Evolutionary conservation across 305 asterid genomes (phyloP).

Genomic region (Ilex paraguariensis): DNA sequence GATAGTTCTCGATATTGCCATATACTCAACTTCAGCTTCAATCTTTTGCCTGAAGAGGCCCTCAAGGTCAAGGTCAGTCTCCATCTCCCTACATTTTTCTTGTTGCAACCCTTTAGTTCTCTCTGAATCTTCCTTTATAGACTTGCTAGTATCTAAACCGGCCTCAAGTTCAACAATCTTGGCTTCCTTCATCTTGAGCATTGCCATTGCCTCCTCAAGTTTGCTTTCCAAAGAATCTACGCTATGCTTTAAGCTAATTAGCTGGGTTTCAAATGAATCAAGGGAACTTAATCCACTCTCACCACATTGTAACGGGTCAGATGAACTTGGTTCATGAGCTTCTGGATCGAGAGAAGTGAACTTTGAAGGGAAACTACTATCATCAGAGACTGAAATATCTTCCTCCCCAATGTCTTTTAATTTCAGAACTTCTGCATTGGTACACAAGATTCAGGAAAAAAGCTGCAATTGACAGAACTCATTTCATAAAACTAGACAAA

Average conservation of each 20-base stretch:
- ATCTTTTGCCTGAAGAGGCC: conserved; percentile 48
- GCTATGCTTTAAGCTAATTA: conserved; percentile 17
- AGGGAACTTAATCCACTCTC: conserved; percentile 19
- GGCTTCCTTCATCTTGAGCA: conserved; percentile 21
- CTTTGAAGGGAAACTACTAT: conserved; percentile 19
- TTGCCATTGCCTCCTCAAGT: conserved; percentile 22
- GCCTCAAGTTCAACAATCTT: conserved; percentile 23
- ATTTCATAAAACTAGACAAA: neutral
- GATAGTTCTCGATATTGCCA: conserved; percentile 41
- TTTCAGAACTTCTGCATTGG: conserved; percentile 55
- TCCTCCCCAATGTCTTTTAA: conserved; percentile 55
- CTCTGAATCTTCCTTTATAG: conserved; percentile 23
- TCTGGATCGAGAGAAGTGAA: conserved; percentile 19
- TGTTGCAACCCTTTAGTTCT: conserved; percentile 1
- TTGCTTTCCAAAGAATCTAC: conserved; percentile 15
- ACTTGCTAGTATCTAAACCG: conserved; percentile 11
- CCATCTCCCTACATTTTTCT: conserved; percentile 15
- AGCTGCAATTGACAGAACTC: neutral
- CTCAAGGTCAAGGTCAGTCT: conserved; percentile 51
- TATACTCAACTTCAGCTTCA: conserved; percentile 68
- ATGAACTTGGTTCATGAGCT: conserved; percentile 19
- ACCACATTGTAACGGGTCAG: conserved; percentile 18
- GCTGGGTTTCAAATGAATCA: conserved; percentile 29
- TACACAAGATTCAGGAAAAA: conserved; percentile 9
- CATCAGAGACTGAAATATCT: conserved; percentile 29